Conservation (phyloP, 768 basidiomycete genomes). For the Mycena filopes region DNA sequence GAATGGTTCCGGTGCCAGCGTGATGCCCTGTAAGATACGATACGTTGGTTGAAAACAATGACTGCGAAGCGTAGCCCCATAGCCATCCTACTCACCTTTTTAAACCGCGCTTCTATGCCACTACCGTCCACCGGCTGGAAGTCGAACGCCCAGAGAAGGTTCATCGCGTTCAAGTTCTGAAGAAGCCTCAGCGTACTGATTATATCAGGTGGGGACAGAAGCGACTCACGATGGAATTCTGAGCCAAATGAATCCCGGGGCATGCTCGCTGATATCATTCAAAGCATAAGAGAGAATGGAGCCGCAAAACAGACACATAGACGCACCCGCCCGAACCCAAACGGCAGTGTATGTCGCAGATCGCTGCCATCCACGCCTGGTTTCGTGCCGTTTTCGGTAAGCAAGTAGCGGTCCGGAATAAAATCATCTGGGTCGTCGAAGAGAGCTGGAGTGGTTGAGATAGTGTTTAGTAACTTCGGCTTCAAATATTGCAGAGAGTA, state of each 20-base stretch:
- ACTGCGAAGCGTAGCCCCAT: no score
- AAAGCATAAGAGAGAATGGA: not conserved
- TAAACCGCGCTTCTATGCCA: not conserved
- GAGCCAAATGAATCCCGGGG: not conserved
- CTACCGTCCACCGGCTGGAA: not conserved
- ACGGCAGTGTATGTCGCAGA: not conserved
- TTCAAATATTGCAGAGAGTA: not conserved
- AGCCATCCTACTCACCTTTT: not conserved
- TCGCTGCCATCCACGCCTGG: not conserved
- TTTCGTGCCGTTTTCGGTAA: slow-evolving; percentile 1
- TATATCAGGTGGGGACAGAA: no score
- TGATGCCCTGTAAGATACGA: not conserved
- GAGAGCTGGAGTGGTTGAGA: not conserved
- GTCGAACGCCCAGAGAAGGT: slow-evolving; percentile 7
- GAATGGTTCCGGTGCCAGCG: not conserved
- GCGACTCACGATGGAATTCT: not conserved
- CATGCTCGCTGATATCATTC: not conserved
- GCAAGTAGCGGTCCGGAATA: slow-evolving; percentile 2
- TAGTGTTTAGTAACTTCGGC: no score
- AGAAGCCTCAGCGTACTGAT: not conserved
- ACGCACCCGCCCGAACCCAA: slow-evolving; percentile 2
- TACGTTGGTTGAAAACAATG: not conserved
- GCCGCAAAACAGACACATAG: no score
- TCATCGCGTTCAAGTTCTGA: slow-evolving; percentile 7
- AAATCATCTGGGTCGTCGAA: not conserved